phyloP scores from a whole-genome alignment of 768 basidiomycete species.

The Lyophyllum semitale region DNA sequence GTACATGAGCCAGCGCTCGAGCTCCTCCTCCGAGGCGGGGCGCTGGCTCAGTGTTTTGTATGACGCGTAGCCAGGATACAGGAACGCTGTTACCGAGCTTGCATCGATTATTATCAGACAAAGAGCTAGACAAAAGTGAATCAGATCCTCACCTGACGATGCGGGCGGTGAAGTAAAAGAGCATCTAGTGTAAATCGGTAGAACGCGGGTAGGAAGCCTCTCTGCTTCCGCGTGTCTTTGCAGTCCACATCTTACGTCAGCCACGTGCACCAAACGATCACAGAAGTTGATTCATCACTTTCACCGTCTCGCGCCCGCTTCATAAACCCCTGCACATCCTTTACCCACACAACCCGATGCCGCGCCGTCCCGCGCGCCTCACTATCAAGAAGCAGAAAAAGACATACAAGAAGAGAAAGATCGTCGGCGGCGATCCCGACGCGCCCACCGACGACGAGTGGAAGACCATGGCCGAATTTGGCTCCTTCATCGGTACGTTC shows the following conservation, averaged over 20 bases:
- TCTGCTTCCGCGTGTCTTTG: not conserved
- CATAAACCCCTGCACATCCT: not conserved
- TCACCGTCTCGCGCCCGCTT: no score
- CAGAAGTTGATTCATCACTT: conserved; percentile 3
- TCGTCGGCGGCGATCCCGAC: conserved; percentile 1
- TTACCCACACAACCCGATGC: not conserved
- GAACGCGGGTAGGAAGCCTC: not conserved
- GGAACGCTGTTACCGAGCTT: conserved; percentile 76
- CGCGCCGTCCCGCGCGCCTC: conserved; percentile 4
- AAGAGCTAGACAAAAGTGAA: not conserved
- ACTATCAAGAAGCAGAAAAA: conserved; percentile 15
- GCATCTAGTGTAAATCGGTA: conserved; percentile 28
- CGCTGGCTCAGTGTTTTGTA: conserved; percentile 90
- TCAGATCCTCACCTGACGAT: conserved; percentile 42
- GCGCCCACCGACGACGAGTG: conserved; percentile 20
- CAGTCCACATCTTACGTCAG: no score
- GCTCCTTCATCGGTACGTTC: conserved; percentile 27
- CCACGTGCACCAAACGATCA: no score
- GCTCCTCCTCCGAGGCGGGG: conserved; percentile 80
- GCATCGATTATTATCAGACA: not conserved
- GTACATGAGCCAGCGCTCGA: conserved; percentile 97
- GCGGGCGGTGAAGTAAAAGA: conserved; percentile 51
- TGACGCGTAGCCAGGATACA: conserved; percentile 95
- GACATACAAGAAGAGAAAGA: conserved; percentile 1
- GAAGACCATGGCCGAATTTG: conserved; percentile 16